Evolutionary conservation across 257 asterid species (phyloP).

Genomic region (Capsicum pubescens): DNA sequence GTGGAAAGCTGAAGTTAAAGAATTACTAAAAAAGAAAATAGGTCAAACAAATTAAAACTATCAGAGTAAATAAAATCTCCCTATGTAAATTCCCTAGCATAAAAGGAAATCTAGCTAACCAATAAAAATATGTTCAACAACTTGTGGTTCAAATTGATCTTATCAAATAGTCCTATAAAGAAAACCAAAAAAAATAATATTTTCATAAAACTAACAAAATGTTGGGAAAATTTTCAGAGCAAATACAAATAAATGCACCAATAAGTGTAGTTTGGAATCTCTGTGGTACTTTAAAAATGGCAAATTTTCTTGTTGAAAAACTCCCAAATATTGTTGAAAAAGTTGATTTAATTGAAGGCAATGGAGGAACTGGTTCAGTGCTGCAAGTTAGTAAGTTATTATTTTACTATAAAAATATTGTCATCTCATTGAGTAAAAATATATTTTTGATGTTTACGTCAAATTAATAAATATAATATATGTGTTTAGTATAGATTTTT

Average conservation of each 20-base stretch:
- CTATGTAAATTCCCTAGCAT: not conserved
- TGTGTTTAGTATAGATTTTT: too few relatives aligned
- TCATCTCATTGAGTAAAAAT: not conserved
- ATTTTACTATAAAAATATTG: too few relatives aligned
- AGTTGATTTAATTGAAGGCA: conserved; percentile 22
- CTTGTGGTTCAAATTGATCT: not conserved
- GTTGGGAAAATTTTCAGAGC: conserved; percentile 25
- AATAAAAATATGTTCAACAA: not conserved
- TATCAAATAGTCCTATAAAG: not conserved
- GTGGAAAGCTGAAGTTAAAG: too few relatives aligned
- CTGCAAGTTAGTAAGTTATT: conserved; percentile 18
- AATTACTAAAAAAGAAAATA: too few relatives aligned
- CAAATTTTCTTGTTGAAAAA: conserved; percentile 18
- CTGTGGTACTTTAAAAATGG: not conserved
- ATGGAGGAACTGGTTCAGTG: conserved; percentile 3
- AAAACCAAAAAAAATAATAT: not conserved
- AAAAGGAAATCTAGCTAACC: not conserved
- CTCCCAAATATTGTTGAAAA: conserved; percentile 18
- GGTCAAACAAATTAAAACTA: too few relatives aligned
- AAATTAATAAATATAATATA: not conserved
- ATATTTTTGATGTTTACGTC: not conserved
- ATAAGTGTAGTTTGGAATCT: conserved; percentile 14
- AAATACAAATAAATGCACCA: conserved; percentile 6
- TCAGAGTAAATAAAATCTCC: not conserved
- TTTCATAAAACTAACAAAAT: not conserved